Base-by-base conservation (phyloP, 2,329 filamentous ascomycete species). In the Penicillium italicum region DNA sequence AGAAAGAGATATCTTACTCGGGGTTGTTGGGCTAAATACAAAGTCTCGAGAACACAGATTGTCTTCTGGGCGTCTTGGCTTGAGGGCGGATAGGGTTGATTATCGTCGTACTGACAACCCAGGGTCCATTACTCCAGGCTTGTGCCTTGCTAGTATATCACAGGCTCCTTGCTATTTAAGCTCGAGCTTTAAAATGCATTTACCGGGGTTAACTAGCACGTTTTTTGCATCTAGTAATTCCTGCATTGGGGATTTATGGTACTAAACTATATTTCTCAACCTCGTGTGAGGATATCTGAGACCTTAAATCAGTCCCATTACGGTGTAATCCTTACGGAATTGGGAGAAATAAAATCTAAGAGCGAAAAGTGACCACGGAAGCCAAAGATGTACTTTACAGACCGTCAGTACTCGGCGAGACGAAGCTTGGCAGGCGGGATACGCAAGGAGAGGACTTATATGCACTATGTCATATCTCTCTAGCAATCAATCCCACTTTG, bases 91-190 rank as follows among this genome's bases (percentile, higher is more conserved):
- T 24, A 44, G 44, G 28, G 56, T 42, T 47, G 16, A 20, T 43
- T 42, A 33, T 40, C 7, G 59, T 59, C 47, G 52, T 34, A 62
- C 59, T 36, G 36, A 53, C 56, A 62, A 57, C 55, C 55, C 51
- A 37, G 57, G 49, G 55, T 61, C 51, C 47, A 53, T 48, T 24
- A 51, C 18, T 51, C 40, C 44, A 53, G 50, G 41, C 33, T 26
- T 36, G 30, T 43, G 22, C 26, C 31, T 48, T 43, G 36, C 26
- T n/a, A 16, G 2, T 33, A 52, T 22, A 30, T 24, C 18, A 12
- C 11, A 24, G 14, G 12, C 11, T 18, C 24, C 31, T 51, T 24
- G 24, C 6, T 31, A 37, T 38, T 6, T 5, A 31, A 22, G 14
- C 33, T 36, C 16, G 24, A 16, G 10, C n/a, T 52, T 33, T 16